Percentiles rank a stretch among this genome's conserved stretches.
phyloP scores from a whole-genome alignment of 495 filamentous ascomycete genomes.

The Echria macrotheca region DNA sequence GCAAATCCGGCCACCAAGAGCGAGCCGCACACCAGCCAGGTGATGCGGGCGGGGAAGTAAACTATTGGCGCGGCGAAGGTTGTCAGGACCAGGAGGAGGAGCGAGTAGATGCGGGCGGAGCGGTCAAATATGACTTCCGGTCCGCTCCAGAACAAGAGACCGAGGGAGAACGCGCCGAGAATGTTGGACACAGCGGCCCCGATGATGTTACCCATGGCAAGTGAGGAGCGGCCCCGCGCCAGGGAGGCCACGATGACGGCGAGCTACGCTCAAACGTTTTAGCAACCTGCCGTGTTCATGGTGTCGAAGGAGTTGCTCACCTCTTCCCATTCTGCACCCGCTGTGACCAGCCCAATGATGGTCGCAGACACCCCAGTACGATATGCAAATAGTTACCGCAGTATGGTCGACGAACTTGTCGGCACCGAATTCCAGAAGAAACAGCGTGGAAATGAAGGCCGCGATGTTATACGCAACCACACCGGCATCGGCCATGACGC shows the following conservation, averaged over 20 bases:
- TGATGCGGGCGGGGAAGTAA: too few relatives aligned
- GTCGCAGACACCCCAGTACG: slow-evolving; percentile 44
- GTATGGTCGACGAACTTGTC: slow-evolving; percentile 51
- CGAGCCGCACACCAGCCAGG: slow-evolving; percentile 27
- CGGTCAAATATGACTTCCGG: slow-evolving; percentile 36
- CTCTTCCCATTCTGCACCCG: slow-evolving; percentile 55
- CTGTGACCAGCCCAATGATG: slow-evolving; percentile 47
- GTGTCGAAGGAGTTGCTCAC: slow-evolving; percentile 22
- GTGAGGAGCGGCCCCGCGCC: slow-evolving; percentile 37
- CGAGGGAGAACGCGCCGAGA: slow-evolving; percentile 51
- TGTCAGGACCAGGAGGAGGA: slow-evolving; percentile 30
- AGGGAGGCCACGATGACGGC: slow-evolving; percentile 48
- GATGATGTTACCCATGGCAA: slow-evolving; percentile 53
- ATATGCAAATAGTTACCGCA: slow-evolving; percentile 41
- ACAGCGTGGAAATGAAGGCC: slow-evolving; percentile 34
- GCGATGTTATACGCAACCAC: too few relatives aligned
- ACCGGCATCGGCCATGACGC: too few relatives aligned
- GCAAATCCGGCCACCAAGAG: slow-evolving; percentile 40
- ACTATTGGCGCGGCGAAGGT: too few relatives aligned
- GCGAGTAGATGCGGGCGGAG: slow-evolving; percentile 46
- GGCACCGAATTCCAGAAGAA: slow-evolving; percentile 41
- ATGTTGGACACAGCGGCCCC: slow-evolving; percentile 54
- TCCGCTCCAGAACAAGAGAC: slow-evolving; percentile 39
- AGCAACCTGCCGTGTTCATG: background rate
- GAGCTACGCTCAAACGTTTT: slow-evolving; percentile 36